Evolutionary conservation across 805 yeast genomes (phyloP).

Genomic region (Priceomyces melissophilus): DNA sequence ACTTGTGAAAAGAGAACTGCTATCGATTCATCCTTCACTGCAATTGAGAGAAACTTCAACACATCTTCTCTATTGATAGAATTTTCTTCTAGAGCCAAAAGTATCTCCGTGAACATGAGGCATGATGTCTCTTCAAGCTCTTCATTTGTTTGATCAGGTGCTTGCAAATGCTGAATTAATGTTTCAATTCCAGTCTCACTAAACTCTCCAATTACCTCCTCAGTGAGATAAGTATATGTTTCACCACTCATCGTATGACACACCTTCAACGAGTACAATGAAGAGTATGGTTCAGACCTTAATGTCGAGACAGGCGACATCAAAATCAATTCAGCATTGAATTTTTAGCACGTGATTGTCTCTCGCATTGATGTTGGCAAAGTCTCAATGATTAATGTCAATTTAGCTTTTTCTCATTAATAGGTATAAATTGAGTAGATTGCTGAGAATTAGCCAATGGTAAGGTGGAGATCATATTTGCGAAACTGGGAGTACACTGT

Average conservation of each 20-base stretch:
- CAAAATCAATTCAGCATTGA: no score
- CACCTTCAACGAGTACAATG: no score
- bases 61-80: conserved; percentile 12
- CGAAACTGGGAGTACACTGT: conserved; percentile 22
- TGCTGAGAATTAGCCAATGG: no score
- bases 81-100: conserved; percentile 24
- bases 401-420: no score
- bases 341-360: no score
- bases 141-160: conserved; percentile 17
- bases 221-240: conserved; percentile 22
- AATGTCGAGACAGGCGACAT: no score
- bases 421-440: no score
- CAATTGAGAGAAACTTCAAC: conserved; percentile 20
- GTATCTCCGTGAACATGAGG: conserved; percentile 31
- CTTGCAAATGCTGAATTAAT: conserved; percentile 29
- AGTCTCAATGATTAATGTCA: no score
- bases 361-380: no score
- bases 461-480: conserved; percentile 1
- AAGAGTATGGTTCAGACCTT: no score
- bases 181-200: conserved; percentile 27
- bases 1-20: conserved; percentile 38
- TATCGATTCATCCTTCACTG: conserved; percentile 27
- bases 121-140: conserved; percentile 17
- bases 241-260: conserved; percentile 8
- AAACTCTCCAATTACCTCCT: conserved; percentile 30